Evolutionary conservation across 2,329 filamentous ascomycete genomes (phyloP), one percentile per base, ranked within the genome.

Genomic region (Trichoderma sp.): DNA sequence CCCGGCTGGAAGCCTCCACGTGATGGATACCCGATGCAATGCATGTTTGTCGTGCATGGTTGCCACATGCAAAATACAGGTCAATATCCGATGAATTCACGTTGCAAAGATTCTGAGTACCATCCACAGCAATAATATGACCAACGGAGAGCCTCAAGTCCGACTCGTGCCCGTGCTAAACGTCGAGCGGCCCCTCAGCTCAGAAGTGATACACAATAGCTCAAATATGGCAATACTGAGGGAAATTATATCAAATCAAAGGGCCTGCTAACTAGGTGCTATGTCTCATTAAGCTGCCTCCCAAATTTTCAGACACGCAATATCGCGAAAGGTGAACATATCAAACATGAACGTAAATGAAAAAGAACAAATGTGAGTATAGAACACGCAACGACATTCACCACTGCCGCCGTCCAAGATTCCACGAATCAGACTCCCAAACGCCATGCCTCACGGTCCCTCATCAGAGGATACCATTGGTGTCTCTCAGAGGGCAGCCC

Each of bases 401-500:
- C 69, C 27, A 33, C 69, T 27, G 12, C 35, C n/a, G 3, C 31
- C 59, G 9, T 56, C 21, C 27, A 35, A 33, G 21, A 38, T 38
- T 35, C 21, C 14, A 38, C 45, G 38, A 16, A 53, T 7, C 29
- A 35, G 45, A 24, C 59, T 14, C 59, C 60, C 60, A 9, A 73
- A 65, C 71, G 41, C 71, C 71, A 65, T 7, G 45, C 41, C 41
- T 35, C 41, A 21, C 31, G 56, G n/a, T n/a, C 56, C 31, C 69
- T 64, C 38, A 6, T 38, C 7, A 35, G 68, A 21, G 14, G 14
- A 35, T 72, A 21, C 21, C n/a, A 50, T 6, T 11, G 6, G 6
- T 85, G 93, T 94, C 79, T 94, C 92, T 38, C 92, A 7, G 81
- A 93, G 92, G 77, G 93, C 91, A 68, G 89, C 92, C 45, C 41